Base-by-base conservation (phyloP, 345 rosid species). In the Aurinia saxatilis region DNA sequence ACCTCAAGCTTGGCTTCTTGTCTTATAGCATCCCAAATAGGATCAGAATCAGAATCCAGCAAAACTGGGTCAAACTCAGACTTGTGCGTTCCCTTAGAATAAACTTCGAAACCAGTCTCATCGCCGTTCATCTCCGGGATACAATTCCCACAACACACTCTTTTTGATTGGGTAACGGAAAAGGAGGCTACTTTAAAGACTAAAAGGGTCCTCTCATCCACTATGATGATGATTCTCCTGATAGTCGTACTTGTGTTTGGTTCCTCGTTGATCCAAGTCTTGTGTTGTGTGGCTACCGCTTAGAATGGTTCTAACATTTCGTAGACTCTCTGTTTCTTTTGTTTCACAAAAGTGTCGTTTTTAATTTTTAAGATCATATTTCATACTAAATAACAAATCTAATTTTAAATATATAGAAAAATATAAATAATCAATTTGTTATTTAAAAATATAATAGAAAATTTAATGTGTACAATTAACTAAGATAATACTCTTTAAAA, bases 1-100 rank as follows among this genome's bases (percentile, higher is more conserved):
- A 91, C 98, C 96, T 88, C 96, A 63, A 74, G 60, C 76, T 82
- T 88, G 58, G 98, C 95, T 74, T 88, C 95, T 70, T 81, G 63
- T 50, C 79, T 76, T 6, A 88, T 83, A 53, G 89, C 84, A 46
- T 72, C 80, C 98, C 98, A 92, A 72, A 92, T 81, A 40, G 87
- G 86, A 81, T 92, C 98, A 17, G 77, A 80, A 46, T 74, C 70
- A 29, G 80, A 72, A 8, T 65, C 63, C 7, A 71, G 15, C 6
- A 59, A 53, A 57, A 56, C 50, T 10, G 78, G 42, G 66, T 74
- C 82, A 19, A 67, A 44, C 44, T 65, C 77, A 0, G 85, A 80
- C 65, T 65, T 77, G 12, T 40, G 49, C 17, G 76, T 35, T 49
- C 83, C 82, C 77, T 67, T 78, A 19, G 90, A 80, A 58, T 91